A percentile compares a stretch with the other conserved stretches of the same genome.
Conservation (phyloP, 305 asterid species). For the Fraxinus baroniana region DNA sequence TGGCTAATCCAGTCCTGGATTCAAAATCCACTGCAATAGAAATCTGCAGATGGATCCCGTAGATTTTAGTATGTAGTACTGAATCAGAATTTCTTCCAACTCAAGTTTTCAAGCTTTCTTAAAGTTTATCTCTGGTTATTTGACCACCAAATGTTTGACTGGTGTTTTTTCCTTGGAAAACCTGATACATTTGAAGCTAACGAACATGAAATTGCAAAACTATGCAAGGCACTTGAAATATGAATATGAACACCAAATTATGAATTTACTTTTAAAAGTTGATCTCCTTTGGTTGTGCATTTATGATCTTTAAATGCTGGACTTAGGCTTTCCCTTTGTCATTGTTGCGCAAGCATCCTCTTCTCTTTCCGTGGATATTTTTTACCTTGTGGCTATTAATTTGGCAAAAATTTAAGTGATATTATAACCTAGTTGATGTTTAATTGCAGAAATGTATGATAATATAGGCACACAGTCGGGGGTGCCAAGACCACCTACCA, state of each 20-base stretch:
- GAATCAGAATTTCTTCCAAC: neutral
- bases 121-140: neutral
- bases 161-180: neutral
- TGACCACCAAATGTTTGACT: neutral
- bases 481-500: neutral
- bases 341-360: neutral
- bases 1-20: neutral
- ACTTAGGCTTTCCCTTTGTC: neutral
- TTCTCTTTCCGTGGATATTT: neutral
- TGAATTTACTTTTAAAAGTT: neutral
- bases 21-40: neutral
- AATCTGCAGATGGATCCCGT: neutral
- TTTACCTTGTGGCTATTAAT: neutral
- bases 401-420: neutral
- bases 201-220: neutral
- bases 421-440: neutral
- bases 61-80: neutral
- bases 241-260: neutral
- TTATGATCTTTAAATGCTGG: neutral
- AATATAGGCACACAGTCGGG: slow-evolving; percentile 1
- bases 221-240: neutral
- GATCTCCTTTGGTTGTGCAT: neutral
- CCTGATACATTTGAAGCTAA: neutral
- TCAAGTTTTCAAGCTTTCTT: neutral
- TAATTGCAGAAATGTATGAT: slow-evolving; percentile 19